These are phyloP conservation scores for Cnidoscolus chayamansa DNA, from an alignment of 441 rosid genomes.

Conservation along the genomic window DNA sequence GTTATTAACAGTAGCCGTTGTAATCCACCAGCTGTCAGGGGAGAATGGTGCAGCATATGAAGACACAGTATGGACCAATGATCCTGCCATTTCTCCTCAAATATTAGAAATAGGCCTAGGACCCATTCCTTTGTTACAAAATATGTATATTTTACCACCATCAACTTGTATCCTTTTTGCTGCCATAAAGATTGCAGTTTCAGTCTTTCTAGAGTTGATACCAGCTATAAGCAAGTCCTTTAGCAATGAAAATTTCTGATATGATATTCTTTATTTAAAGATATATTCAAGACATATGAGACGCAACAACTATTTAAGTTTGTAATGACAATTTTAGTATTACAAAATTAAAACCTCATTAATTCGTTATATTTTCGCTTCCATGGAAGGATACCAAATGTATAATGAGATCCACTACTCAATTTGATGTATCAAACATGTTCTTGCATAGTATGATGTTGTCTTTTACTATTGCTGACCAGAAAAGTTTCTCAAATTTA, in stretches of 20 bases:
- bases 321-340: too few species aligned
- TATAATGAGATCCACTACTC: too few species aligned
- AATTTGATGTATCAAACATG: not conserved
- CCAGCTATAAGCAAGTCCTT: too few species aligned
- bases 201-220: too few species aligned
- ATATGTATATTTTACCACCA: not conserved
- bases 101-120: not conserved
- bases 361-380: too few species aligned
- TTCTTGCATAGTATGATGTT: not conserved
- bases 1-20: constrained; percentile 27
- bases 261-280: too few species aligned
- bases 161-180: not conserved
- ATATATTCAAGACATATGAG: too few species aligned
- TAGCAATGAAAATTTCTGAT: too few species aligned
- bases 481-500: not conserved
- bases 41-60: constrained; percentile 21
- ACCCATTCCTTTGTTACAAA: constrained; percentile 1
- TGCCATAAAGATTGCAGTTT: too few species aligned
- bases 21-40: constrained; percentile 34
- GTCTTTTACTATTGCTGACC: not conserved
- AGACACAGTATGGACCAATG: constrained; percentile 28
- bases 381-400: too few species aligned
- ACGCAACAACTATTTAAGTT: too few species aligned
- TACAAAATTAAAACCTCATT: too few species aligned
- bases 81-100: constrained; percentile 23